Evolutionary conservation across 768 basidiomycete genomes (phyloP), one percentile per base, ranked within the genome.

Genomic region (Leccinellum luteum): DNA sequence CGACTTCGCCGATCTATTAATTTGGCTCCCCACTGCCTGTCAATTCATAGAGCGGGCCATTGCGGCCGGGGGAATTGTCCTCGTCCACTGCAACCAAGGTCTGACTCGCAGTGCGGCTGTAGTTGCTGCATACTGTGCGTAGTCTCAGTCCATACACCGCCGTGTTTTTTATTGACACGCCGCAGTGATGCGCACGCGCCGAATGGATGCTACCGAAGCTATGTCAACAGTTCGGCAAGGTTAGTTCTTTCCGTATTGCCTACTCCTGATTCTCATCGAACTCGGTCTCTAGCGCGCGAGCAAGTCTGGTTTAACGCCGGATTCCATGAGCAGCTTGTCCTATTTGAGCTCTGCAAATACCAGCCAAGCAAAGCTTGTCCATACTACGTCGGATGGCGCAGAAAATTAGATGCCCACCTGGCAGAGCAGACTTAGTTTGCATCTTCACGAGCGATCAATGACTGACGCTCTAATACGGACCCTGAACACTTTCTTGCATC

Each of bases 241-340:
- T 86, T 59, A 73, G 57, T 62, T 38, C 25, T 35, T 34, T 17
- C 44, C 57, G 25, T 52, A 38, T 53, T 44, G 57, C 13, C 57
- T 19, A 50, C 19, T 15, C 43, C 21, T 19, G 35, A 35, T 32
- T 55, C 56, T 61, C 27, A 60, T 15, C 34, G 7, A 31, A 60
- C 13, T 15, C 35, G 28, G 15, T 23, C 51, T 34, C 14, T 63
- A 90, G 88, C 82, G 49, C 85, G 88, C 50, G 84, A 88, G 70
- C 86, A 89, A 65, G 87, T 89, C 52, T 90, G 88, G 87, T 81
- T 84, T 59, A 87, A 84, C 60, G 81, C 86, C n/a, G 89, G 88
- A 45, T 90, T 90, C 71, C 84, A 87, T 56, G 86, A 89, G 73
- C 89, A 91, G 63, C 80, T 91, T 27, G 84, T 89, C 32, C 74